Evolutionary conservation across 2,329 filamentous ascomycete species (phyloP), one percentile per base, ranked within the genome.

Genomic region (Tolypocladium amazonense): DNA sequence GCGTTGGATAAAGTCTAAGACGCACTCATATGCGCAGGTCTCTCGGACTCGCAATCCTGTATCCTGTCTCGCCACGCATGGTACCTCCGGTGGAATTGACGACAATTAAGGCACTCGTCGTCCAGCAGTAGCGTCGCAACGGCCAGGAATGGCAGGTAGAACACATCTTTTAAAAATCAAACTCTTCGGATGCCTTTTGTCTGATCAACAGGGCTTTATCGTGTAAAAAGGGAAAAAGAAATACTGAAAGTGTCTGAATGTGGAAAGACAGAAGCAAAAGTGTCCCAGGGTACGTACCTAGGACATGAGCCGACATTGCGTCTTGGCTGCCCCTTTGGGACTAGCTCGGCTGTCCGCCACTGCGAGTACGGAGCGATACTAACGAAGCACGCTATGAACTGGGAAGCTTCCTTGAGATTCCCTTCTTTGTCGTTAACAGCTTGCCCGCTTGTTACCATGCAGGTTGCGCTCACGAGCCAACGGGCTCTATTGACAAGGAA

Each of bases 301-400:
- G n/a, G n/a, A n/a, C n/a, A 3, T 15, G 8, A 2, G 47, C 5
- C 7, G 18, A 14, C 15, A 3, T 57, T 72, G 70, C 62, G 63
- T 60, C 70, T 70, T 67, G 69, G 67, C 66, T 75, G 63, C 72
- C 66, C 15, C 1, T 62, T 67, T 43, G 1, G 62, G 71, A 35
- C 59, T 74, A 74, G 72, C 59, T 27, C n/a, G 12, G 25, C 30
- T 37, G 33, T 8, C 4, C 50, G 20, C 30, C 30, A 35, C 7
- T 35, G 4, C 33, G 33, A 35, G 33, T 8, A 35, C 33, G 11
- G n/a, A n/a, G n/a, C n/a, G n/a, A n/a, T n/a, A n/a, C n/a, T n/a
- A n/a, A n/a, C n/a, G n/a, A n/a, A n/a, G n/a, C n/a, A n/a, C n/a
- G n/a, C n/a, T n/a, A n/a, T n/a, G n/a, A n/a, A n/a, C n/a, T 50